A percentile compares a stretch with the other conserved stretches of the same genome.
These are phyloP conservation scores for Bretschneidera sinensis DNA, from an alignment of 345 rosid species.

Conservation along the genomic window DNA sequence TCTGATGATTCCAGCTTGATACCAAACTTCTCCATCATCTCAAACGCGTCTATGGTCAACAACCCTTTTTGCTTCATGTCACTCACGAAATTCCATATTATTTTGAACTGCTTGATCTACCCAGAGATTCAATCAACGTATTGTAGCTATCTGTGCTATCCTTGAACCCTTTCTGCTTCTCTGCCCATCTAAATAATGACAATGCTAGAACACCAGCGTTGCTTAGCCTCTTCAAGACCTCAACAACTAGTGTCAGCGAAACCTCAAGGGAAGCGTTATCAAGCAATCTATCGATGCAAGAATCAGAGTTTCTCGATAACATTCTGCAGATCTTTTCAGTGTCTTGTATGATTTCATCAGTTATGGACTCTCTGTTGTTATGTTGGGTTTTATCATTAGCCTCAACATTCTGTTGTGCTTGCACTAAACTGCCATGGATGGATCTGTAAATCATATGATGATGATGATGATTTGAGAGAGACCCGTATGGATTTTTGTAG, in stretches of 20 bases:
- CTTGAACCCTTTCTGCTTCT: conserved; percentile 57
- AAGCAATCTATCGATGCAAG: conserved; percentile 31
- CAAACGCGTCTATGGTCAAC: conserved; percentile 50
- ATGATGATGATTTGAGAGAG: conserved; percentile 20
- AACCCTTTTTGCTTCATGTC: conserved; percentile 65
- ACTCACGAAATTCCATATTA: conserved; percentile 51
- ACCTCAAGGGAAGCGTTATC: conserved; percentile 38
- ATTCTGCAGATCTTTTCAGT: conserved; percentile 50
- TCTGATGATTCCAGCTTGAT: conserved; percentile 51
- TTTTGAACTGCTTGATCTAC: conserved; percentile 77
- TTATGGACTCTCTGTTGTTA: conserved; percentile 1
- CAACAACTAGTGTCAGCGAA: conserved; percentile 41
- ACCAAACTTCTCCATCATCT: conserved; percentile 70
- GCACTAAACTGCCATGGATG: conserved; percentile 20
- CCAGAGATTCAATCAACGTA: conserved; percentile 65
- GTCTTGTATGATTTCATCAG: conserved; percentile 28
- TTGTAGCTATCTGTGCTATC: conserved; percentile 61
- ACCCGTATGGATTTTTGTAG: background rate
- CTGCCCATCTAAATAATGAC: conserved; percentile 75
- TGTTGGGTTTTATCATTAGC: conserved; percentile 19
- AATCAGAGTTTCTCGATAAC: conserved; percentile 27
- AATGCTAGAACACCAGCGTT: conserved; percentile 69
- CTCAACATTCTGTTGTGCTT: conserved; percentile 2
- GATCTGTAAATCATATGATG: conserved; percentile 11
- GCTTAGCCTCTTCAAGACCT: conserved; percentile 69